A percentile compares a stretch with the other conserved stretches of the same genome.
These are phyloP conservation scores for Cordyceps pruinosa DNA, from an alignment of 2,329 filamentous ascomycete genomes.

Conservation along the genomic window DNA sequence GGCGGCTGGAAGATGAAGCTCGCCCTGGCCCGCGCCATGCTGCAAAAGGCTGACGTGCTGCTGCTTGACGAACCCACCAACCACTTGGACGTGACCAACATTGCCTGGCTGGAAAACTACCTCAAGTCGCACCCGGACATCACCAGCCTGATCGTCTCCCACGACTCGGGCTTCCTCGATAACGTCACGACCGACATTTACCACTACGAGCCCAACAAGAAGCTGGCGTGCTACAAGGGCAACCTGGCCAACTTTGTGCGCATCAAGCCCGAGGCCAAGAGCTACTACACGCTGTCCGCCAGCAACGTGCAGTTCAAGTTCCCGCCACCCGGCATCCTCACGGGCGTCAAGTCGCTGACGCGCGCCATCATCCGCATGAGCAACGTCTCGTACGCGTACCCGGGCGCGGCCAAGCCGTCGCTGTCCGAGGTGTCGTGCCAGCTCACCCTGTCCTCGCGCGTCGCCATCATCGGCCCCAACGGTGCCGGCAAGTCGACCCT, in stretches of 20 bases:
- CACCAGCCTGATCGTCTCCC: slow-evolving; percentile 93
- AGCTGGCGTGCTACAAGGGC: slow-evolving; percentile 78
- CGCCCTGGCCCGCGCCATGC: slow-evolving; percentile 89
- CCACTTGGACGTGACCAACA: slow-evolving; percentile 92
- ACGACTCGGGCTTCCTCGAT: slow-evolving; percentile 96
- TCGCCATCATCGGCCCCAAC: slow-evolving; percentile 94
- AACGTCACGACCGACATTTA: slow-evolving; percentile 98
- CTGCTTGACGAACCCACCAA: slow-evolving; percentile 98
- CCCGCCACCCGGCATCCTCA: slow-evolving; percentile 87
- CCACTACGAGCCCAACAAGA: slow-evolving; percentile 95
- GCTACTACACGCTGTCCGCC: slow-evolving; percentile 92
- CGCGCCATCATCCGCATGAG: slow-evolving; percentile 93
- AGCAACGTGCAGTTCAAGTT: slow-evolving; percentile 95
- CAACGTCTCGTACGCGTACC: slow-evolving; percentile 88
- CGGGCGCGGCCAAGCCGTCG: slow-evolving; percentile 81
- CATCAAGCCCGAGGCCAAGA: slow-evolving; percentile 88
- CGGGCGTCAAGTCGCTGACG: slow-evolving; percentile 91
- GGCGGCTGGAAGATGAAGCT: slow-evolving; percentile 99
- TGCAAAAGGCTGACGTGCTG: slow-evolving; percentile 92
- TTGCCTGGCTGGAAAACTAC: slow-evolving; percentile 93
- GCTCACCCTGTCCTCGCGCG: slow-evolving; percentile 80
- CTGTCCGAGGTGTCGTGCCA: slow-evolving; percentile 80
- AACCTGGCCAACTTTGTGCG: slow-evolving; percentile 81
- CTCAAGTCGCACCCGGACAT: slow-evolving; percentile 94
- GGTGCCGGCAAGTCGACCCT: slow-evolving; percentile 97